These are phyloP conservation scores for Vitis amurensis DNA, from an alignment of 164 flowering plant species.

Conservation along the genomic window DNA sequence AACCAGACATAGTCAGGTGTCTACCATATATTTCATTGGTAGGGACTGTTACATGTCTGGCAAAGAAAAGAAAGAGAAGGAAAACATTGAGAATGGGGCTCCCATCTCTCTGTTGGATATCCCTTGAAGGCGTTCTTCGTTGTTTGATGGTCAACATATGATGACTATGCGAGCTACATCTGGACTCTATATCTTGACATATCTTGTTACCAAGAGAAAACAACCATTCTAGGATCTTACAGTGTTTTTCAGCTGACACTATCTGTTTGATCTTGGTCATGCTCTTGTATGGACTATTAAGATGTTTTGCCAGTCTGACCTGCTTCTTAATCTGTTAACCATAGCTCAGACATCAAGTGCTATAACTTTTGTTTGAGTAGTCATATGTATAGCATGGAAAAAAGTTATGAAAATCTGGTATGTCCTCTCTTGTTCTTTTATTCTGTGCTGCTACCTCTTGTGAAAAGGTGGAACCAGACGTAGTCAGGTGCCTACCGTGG, in stretches of 20 bases:
- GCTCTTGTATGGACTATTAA: not conserved
- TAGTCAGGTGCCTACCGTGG: too few species aligned
- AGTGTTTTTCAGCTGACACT: too few species aligned
- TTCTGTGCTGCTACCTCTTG: too few species aligned
- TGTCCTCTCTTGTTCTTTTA: too few species aligned
- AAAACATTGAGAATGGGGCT: slow-evolving; percentile 17
- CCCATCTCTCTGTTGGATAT: slow-evolving; percentile 9
- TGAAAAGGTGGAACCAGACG: too few species aligned
- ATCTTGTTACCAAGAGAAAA: not conserved
- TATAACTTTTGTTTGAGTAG: too few species aligned
- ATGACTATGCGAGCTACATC: slow-evolving; percentile 29
- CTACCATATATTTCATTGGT: slow-evolving; percentile 9
- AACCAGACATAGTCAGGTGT: slow-evolving; percentile 3
- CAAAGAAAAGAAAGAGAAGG: slow-evolving; percentile 24
- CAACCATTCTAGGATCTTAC: not conserved
- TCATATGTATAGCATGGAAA: too few species aligned
- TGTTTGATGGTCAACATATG: slow-evolving; percentile 18
- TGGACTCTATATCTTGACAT: slow-evolving; percentile 22
- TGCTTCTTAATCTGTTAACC: not conserved
- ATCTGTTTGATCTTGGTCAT: not conserved
- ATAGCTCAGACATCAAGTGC: too few species aligned
- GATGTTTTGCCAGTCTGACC: not conserved
- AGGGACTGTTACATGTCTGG: slow-evolving; percentile 42
- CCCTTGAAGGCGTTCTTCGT: slow-evolving; percentile 37
- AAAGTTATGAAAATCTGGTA: too few species aligned